phyloP scores from a whole-genome alignment of 2,329 filamentous ascomycete species.

The Nothophoma quercina region DNA sequence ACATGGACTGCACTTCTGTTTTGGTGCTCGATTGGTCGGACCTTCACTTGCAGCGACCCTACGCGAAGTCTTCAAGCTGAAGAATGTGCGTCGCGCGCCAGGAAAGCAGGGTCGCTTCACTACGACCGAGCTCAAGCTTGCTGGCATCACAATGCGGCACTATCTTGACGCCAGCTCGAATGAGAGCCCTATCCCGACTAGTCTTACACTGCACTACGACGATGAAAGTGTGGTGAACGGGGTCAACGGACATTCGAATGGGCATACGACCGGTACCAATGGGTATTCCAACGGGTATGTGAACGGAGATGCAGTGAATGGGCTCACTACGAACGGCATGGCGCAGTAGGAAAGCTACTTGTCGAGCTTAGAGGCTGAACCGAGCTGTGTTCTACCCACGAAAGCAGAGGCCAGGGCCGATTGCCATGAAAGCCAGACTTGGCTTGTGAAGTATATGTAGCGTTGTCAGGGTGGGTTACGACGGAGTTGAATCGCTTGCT shows the following conservation, averaged over 20 bases:
- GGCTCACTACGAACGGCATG: slow-evolving; percentile 10
- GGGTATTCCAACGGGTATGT: slow-evolving; percentile 14
- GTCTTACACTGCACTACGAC: slow-evolving; percentile 37
- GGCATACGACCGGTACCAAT: slow-evolving; percentile 8
- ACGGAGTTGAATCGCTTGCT: background rate
- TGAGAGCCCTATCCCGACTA: slow-evolving; percentile 53
- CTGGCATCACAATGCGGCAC: slow-evolving; percentile 57
- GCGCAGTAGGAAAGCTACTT: slow-evolving; percentile 2
- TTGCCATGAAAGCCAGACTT: background rate
- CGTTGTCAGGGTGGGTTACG: background rate
- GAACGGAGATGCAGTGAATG: slow-evolving; percentile 13
- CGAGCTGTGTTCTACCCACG: background rate
- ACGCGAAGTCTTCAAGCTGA: slow-evolving; percentile 45
- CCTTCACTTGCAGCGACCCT: slow-evolving; percentile 40
- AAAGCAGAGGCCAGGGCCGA: background rate
- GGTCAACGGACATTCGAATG: slow-evolving; percentile 20
- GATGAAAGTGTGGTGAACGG: slow-evolving; percentile 25
- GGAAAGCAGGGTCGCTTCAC: slow-evolving; percentile 49
- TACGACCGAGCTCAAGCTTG: slow-evolving; percentile 55
- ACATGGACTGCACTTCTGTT: slow-evolving; percentile 45
- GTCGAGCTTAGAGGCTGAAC: background rate
- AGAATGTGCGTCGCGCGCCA: slow-evolving; percentile 41
- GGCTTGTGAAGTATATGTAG: slow-evolving; percentile 6
- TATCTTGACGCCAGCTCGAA: slow-evolving; percentile 59
- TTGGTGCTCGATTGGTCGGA: slow-evolving; percentile 41